A percentile compares a stretch with the other conserved stretches of the same genome.
Conservation (phyloP, 257 asterid genomes). For the Paraleonurus japonicus region DNA sequence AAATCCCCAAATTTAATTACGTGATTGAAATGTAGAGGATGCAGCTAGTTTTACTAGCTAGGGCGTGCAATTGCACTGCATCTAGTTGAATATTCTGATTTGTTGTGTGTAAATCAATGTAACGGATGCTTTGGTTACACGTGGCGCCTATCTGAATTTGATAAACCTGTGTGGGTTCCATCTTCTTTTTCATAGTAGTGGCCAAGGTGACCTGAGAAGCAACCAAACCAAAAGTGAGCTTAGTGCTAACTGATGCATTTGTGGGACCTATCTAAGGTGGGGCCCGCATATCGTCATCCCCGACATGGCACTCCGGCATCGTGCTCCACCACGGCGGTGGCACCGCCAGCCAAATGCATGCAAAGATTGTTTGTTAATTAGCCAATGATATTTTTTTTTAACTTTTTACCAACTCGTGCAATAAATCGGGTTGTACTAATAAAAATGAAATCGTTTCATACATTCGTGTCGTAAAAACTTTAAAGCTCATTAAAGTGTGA, state of each 20-base stretch:
- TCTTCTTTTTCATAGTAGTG: slow-evolving; percentile 32
- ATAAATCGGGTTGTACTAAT: no score
- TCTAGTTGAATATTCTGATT: slow-evolving; percentile 59
- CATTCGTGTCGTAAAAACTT: no score
- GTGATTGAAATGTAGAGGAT: background rate
- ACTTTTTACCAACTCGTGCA: no score
- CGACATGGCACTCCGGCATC: slow-evolving; percentile 25
- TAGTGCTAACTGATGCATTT: slow-evolving; percentile 52
- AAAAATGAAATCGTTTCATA: no score
- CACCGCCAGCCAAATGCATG: no score
- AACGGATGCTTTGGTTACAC: slow-evolving; percentile 32
- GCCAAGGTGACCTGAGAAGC: slow-evolving; percentile 36
- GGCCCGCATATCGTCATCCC: slow-evolving; percentile 20
- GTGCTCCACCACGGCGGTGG: slow-evolving; percentile 25
- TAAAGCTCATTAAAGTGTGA: no score
- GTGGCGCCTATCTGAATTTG: slow-evolving; percentile 35
- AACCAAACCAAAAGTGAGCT: slow-evolving; percentile 32
- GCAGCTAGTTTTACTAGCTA: background rate
- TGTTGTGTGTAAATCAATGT: slow-evolving; percentile 6
- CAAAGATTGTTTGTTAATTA: no score
- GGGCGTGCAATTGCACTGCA: slow-evolving; percentile 3
- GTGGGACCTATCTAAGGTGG: slow-evolving; percentile 24
- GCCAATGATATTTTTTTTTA: no score
- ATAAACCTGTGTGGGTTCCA: slow-evolving; percentile 27
- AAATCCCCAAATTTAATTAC: no score